phyloP scores from a whole-genome alignment of 2,329 filamentous ascomycete species.

The Fusarium mexicanum region DNA sequence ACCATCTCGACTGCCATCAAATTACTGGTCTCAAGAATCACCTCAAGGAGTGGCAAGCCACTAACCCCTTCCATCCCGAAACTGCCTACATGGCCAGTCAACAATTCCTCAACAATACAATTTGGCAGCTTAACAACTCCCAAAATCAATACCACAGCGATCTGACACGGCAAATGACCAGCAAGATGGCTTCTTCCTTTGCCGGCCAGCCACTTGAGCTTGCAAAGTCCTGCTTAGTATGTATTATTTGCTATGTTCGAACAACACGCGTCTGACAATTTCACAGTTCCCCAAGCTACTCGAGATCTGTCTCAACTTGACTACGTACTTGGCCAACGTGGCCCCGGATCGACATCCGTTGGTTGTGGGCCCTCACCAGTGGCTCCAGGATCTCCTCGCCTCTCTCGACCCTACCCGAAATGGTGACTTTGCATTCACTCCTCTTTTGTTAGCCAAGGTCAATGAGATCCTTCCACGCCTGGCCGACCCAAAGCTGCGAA shows the following conservation, averaged over 20 bases:
- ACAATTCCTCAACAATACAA: conserved; percentile 71
- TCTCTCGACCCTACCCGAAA: conserved; percentile 77
- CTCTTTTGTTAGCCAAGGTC: conserved; percentile 79
- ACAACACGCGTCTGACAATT: conserved; percentile 13
- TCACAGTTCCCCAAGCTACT: conserved; percentile 79
- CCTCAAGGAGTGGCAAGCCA: conserved; percentile 56
- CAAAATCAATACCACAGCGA: not conserved
- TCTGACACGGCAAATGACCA: conserved; percentile 52
- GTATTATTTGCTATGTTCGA: conserved; percentile 41
- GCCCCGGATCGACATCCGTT: conserved; percentile 70
- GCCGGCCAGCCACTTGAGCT: conserved; percentile 78
- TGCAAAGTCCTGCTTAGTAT: conserved; percentile 76
- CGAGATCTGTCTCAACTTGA: conserved; percentile 77
- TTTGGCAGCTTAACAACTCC: conserved; percentile 67
- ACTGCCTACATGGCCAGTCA: conserved; percentile 67
- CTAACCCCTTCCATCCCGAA: conserved; percentile 62
- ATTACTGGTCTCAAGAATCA: conserved; percentile 70
- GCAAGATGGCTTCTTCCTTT: conserved; percentile 75
- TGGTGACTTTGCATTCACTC: conserved; percentile 79
- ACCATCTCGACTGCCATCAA: conserved; percentile 66
- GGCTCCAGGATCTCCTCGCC: conserved; percentile 74
- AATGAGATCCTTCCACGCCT: conserved; percentile 74
- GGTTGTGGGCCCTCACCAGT: conserved; percentile 74
- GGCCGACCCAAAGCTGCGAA: conserved; percentile 68
- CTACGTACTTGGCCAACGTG: conserved; percentile 75